phyloP scores from a whole-genome alignment of 2,329 filamentous ascomycete genomes.

The Rhynchosporium secalis region DNA sequence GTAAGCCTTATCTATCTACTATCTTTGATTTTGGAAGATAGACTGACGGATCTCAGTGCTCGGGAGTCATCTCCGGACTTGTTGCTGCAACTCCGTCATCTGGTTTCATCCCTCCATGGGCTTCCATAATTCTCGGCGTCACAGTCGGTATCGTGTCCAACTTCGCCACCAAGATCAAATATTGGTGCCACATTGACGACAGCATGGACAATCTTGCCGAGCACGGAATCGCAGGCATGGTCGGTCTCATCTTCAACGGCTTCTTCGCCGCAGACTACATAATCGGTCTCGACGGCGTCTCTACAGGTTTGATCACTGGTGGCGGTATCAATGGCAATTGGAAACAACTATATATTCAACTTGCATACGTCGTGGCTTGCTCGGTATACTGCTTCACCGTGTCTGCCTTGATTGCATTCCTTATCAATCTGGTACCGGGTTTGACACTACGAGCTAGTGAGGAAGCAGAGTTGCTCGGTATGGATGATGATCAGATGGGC shows the following conservation, averaged over 20 bases:
- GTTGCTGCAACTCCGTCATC: constrained; percentile 69
- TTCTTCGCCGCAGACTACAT: constrained; percentile 69
- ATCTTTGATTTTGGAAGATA: not conserved
- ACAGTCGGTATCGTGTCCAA: constrained; percentile 59
- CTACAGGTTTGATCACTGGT: constrained; percentile 60
- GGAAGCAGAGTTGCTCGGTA: constrained; percentile 80
- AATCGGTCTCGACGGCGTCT: constrained; percentile 74
- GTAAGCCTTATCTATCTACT: not conserved
- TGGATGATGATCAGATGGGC: constrained; percentile 87
- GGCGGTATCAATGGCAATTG: constrained; percentile 76
- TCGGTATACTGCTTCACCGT: constrained; percentile 70
- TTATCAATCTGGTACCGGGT: constrained; percentile 75
- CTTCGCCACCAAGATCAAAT: constrained; percentile 33
- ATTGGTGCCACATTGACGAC: constrained; percentile 63
- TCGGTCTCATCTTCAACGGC: constrained; percentile 70
- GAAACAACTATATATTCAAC: constrained; percentile 72
- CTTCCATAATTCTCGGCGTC: constrained; percentile 63
- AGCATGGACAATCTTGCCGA: constrained; percentile 71
- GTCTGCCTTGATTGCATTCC: constrained; percentile 70
- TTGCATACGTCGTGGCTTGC: constrained; percentile 70
- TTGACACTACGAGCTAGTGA: constrained; percentile 77
- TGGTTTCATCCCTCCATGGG: constrained; percentile 67
- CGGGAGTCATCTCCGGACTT: constrained; percentile 67
- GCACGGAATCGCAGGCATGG: constrained; percentile 67
- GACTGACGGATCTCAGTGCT: constrained; percentile 48